Evolutionary conservation across 495 filamentous ascomycete genomes (phyloP).

Genomic region (Xylaria acuta): DNA sequence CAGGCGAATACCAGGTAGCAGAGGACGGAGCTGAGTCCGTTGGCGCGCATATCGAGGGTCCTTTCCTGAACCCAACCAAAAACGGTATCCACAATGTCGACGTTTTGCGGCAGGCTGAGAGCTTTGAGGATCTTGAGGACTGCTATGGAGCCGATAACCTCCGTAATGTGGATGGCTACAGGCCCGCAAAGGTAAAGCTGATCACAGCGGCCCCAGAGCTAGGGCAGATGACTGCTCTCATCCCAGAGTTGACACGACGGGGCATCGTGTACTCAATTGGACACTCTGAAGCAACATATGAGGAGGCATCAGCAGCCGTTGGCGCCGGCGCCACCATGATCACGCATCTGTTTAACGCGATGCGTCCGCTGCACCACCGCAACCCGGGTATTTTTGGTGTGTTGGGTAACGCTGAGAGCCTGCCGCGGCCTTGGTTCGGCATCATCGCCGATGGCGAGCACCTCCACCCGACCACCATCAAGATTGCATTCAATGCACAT

Average conservation of each 20-base stretch:
- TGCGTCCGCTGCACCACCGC: conserved; percentile 83
- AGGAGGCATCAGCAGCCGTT: conserved; percentile 70
- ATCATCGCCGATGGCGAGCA: conserved; percentile 73
- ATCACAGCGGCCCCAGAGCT: conserved; percentile 84
- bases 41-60: conserved; percentile 84
- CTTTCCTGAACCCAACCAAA: conserved; percentile 74
- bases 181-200: conserved; percentile 64
- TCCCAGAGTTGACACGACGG: conserved; percentile 63
- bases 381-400: conserved; percentile 85
- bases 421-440: conserved; percentile 65
- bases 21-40: conserved; percentile 78
- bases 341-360: conserved; percentile 90
- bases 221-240: conserved; percentile 64
- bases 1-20: conserved; percentile 56
- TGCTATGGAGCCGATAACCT: conserved; percentile 76
- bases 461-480: conserved; percentile 67
- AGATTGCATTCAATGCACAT: conserved; percentile 67
- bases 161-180: conserved; percentile 34
- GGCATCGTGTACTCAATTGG: conserved; percentile 77
- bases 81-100: conserved; percentile 75
- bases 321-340: conserved; percentile 79
- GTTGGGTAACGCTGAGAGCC: conserved; percentile 57
- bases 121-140: conserved; percentile 63
- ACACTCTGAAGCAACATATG: conserved; percentile 82
- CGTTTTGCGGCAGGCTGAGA: conserved; percentile 63